Evolutionary conservation across 106 monocot genomes (phyloP).

Genomic region (Ottelia alismoides): DNA sequence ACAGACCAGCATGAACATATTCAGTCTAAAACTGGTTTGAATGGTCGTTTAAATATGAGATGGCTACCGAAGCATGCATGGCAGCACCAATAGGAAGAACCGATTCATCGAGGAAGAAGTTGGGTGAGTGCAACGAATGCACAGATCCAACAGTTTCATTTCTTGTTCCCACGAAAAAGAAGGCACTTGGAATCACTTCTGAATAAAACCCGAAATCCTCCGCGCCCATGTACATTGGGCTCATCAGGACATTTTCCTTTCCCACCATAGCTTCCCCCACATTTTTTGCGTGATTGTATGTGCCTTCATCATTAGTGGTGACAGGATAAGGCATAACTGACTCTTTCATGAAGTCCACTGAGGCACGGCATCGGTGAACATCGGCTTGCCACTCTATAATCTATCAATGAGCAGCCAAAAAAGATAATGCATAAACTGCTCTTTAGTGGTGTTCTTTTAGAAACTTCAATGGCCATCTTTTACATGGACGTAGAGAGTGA

Average conservation of each 20-base stretch:
- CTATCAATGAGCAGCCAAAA: too few species aligned
- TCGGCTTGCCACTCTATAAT: constrained; percentile 14
- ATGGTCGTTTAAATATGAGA: constrained; percentile 10
- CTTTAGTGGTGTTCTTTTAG: too few species aligned
- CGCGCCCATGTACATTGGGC: constrained; percentile 7
- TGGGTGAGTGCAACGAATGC: constrained; percentile 17
- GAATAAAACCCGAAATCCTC: constrained; percentile 33
- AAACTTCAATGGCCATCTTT: too few species aligned
- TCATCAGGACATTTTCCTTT: constrained; percentile 1
- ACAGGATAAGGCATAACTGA: constrained; percentile 15
- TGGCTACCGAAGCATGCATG: constrained; percentile 21
- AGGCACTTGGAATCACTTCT: constrained; percentile 16
- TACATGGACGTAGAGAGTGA: too few species aligned
- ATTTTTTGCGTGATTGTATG: constrained; percentile 15
- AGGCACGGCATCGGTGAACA: constrained; percentile 13
- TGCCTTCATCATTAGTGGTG: constrained; percentile 14
- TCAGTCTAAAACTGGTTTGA: too few species aligned
- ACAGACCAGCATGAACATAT: too few species aligned
- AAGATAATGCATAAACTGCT: too few species aligned
- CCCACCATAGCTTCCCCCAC: constrained; percentile 19
- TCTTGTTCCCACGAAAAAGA: constrained; percentile 13
- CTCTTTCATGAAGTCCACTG: constrained; percentile 16
- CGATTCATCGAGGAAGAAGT: constrained; percentile 20
- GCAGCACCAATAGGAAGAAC: constrained; percentile 21
- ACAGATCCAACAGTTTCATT: constrained; percentile 12